Evolutionary conservation across 2,329 filamentous ascomycete species (phyloP).

Genomic region (Fusarium setosum): DNA sequence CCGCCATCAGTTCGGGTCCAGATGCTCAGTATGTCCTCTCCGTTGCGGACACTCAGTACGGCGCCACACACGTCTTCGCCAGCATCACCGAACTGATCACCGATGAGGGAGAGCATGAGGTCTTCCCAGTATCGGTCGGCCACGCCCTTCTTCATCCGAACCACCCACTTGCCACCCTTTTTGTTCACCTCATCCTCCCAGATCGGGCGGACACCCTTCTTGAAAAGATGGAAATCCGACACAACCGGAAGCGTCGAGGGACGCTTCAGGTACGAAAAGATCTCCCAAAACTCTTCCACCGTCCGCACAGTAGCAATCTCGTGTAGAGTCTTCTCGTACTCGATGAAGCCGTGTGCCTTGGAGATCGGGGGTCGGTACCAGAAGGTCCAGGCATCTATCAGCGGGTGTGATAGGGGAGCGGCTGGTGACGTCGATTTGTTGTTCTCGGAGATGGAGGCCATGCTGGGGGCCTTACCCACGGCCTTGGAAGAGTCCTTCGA

Average conservation of each 20-base stretch:
- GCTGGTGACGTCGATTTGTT: conserved; percentile 49
- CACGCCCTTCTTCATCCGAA: conserved; percentile 96
- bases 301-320: conserved; percentile 84
- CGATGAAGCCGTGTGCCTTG: conserved; percentile 86
- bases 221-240: conserved; percentile 98
- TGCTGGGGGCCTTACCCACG: conserved; percentile 47
- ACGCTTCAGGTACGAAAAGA: conserved; percentile 89
- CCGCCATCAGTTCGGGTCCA: conserved; percentile 96
- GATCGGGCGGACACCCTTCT: conserved; percentile 93
- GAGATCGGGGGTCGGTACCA: conserved; percentile 98
- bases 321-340: conserved; percentile 97
- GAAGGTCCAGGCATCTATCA: conserved; percentile 93
- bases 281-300: conserved; percentile 90
- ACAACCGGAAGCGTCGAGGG: conserved; percentile 90
- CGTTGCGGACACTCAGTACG: conserved; percentile 92
- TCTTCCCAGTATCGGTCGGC: conserved; percentile 98
- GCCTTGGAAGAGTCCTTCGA: conserved; percentile 48
- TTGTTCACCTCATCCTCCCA: conserved; percentile 99
- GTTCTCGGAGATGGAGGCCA: conserved; percentile 60
- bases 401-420: conserved; percentile 60
- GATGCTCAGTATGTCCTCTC: conserved; percentile 96
- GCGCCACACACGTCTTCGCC: conserved; percentile 95
- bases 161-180: conserved; percentile 96
- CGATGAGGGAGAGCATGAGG: conserved; percentile 87
- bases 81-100: conserved; percentile 93